A percentile compares a stretch with the other conserved stretches of the same genome.
phyloP scores from a whole-genome alignment of 1,284 basidiomycete species.

The Volvariella volvacea region DNA sequence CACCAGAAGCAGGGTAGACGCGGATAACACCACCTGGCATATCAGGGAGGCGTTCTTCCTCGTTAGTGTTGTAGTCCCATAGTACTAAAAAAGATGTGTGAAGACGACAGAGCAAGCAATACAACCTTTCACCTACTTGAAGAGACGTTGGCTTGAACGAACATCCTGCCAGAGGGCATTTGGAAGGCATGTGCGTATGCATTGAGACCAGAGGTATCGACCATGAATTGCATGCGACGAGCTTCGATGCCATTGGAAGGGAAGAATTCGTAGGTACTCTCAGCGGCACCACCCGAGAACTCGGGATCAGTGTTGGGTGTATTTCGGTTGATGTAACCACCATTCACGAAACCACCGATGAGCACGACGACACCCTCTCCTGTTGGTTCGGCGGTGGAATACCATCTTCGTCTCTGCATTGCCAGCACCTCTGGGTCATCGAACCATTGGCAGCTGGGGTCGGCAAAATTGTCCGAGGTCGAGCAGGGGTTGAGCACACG shows the following conservation, averaged over 20 bases:
- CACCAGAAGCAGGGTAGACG: conserved; percentile 91
- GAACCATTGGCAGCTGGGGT: conserved; percentile 66
- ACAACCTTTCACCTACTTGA: conserved; percentile 42
- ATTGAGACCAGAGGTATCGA: conserved; percentile 83
- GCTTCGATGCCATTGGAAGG: conserved; percentile 55
- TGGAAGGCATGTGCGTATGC: conserved; percentile 84
- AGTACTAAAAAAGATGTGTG: conserved; percentile 35
- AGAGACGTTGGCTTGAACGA: conserved; percentile 82
- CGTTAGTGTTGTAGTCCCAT: conserved; percentile 56
- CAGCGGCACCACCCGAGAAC: conserved; percentile 58
- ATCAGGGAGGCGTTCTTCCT: conserved; percentile 52
- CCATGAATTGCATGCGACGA: conserved; percentile 71
- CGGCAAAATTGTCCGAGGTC: conserved; percentile 40
- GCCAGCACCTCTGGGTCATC: conserved; percentile 62
- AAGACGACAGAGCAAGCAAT: conserved; percentile 5
- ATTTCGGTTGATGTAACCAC: conserved; percentile 86
- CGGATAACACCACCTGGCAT: conserved; percentile 68
- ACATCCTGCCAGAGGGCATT: conserved; percentile 77
- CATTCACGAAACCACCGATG: conserved; percentile 79
- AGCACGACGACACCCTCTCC: conserved; percentile 64
- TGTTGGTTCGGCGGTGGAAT: conserved; percentile 77
- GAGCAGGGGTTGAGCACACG: conserved; percentile 75
- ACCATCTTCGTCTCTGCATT: conserved; percentile 82
- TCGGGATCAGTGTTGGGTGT: conserved; percentile 60
- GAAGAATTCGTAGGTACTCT: conserved; percentile 78